Evolutionary conservation across 1,284 basidiomycete species (phyloP), one percentile per base, ranked within the genome.

Genomic region (Heterobasidion annosum): DNA sequence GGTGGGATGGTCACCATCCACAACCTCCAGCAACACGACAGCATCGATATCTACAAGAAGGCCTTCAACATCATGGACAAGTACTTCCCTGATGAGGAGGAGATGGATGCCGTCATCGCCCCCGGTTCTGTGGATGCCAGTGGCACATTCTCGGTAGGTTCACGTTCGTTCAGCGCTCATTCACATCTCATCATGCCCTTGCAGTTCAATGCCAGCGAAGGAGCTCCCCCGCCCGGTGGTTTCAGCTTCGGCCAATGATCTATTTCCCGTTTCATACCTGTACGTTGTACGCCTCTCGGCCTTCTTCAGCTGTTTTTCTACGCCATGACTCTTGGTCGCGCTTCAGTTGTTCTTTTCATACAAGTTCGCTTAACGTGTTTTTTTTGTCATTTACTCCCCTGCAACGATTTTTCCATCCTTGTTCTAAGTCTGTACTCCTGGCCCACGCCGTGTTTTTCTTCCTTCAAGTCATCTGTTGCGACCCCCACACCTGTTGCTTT

Each of bases 61-160:
- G 96, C 95, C 58, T 99, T 97, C 83, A 96, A 94, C 73, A 98
- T 98, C 69, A 97, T 97, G 93, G 93, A 96, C 75, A 95, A 91
- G 67, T 93, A 90, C 73, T 91, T 92, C 84, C 88, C 89, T 37
- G 88, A 91, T 62, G 89, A 91, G 62, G 88, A 91, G 63, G 88
- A 91, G 50, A 83, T 83, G 18, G 89, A 91, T 65, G 85, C 88
- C 49, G 89, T 83, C 48, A 88, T 93, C 62, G 79, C 76, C 48
- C 85, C 85, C 32, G 84, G 93, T 6, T 82, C 82, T 54, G 92
- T 98, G 48, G 93, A 98, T 67, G 82, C 91, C 35, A 77, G 85
- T 25, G 93, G 94, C 59, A 82, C 88, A 47, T 99, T 98, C 74
- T 91, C 93, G 56, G 91, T 93, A 71, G 67, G 90, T 76, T n/a